Percentiles rank a stretch among this genome's conserved stretches.
Evolutionary conservation across 1,139 yeast species (phyloP).

Genomic region (Geotrichum fermentans): DNA sequence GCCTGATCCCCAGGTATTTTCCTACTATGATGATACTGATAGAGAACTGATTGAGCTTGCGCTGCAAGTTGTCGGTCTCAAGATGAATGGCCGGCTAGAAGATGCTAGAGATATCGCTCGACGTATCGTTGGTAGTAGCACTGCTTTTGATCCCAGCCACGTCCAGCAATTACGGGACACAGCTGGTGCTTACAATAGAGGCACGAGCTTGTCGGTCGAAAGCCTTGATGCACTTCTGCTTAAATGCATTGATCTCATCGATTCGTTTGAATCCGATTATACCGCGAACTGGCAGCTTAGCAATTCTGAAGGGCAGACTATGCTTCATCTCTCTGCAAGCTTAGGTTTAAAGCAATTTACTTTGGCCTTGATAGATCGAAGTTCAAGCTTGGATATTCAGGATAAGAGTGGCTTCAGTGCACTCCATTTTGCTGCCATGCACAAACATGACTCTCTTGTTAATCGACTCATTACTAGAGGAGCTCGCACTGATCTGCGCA

Average conservation of each 20-base stretch:
- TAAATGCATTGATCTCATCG: conserved; percentile 60
- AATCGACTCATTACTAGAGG: conserved; percentile 54
- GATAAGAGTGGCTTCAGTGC: conserved; percentile 79
- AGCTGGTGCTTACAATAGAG: conserved; percentile 6
- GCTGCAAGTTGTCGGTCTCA: conserved; percentile 82
- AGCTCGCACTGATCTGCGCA: conserved; percentile 52
- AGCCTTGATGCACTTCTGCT: conserved; percentile 58
- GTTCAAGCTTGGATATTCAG: conserved; percentile 63
- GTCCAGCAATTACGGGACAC: conserved; percentile 3
- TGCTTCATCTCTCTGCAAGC: conserved; percentile 72
- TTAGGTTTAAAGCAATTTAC: conserved; percentile 60
- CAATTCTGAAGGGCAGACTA: conserved; percentile 71
- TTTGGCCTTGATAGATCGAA: conserved; percentile 60
- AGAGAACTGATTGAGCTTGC: conserved; percentile 85
- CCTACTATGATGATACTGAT: conserved; percentile 90
- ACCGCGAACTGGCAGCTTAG: conserved; percentile 71
- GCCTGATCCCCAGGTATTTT: conserved; percentile 55
- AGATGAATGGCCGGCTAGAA: conserved; percentile 86
- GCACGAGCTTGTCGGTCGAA: conserved; percentile 36
- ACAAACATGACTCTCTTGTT: conserved; percentile 59
- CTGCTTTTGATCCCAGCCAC: conserved; percentile 19
- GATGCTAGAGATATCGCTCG: conserved; percentile 86
- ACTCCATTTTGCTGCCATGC: conserved; percentile 70
- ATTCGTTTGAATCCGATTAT: conserved; percentile 50
- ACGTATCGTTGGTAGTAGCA: conserved; percentile 50